These are phyloP conservation scores for Crataegus laevigata DNA, from an alignment of 306 rosid genomes.

Conservation along the genomic window DNA sequence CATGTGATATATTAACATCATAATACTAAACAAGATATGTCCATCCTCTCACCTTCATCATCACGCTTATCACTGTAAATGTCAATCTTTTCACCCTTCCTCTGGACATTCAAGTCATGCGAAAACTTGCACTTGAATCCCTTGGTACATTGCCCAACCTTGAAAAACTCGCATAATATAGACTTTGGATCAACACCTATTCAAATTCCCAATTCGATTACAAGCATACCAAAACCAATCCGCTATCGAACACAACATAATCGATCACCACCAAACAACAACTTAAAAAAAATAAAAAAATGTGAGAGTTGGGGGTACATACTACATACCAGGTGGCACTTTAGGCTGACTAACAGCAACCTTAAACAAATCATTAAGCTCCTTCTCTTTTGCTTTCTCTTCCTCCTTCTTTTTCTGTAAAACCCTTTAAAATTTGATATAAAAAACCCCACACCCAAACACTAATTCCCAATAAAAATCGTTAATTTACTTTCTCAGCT, in stretches of 20 bases:
- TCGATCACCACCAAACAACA: not conserved
- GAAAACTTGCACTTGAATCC: slow-evolving; percentile 99
- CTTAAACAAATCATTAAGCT: slow-evolving; percentile 84
- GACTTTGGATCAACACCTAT: slow-evolving; percentile 99
- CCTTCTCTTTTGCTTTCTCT: slow-evolving; percentile 88
- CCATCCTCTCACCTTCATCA: slow-evolving; percentile 43
- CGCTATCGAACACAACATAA: not conserved
- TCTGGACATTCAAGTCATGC: slow-evolving; percentile 90
- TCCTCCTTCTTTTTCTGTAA: slow-evolving; percentile 96
- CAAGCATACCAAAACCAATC: slow-evolving; percentile 4
- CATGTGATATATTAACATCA: not conserved
- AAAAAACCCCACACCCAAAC: not conserved
- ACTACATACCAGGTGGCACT: slow-evolving; percentile 73
- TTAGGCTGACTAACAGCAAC: slow-evolving; percentile 91
- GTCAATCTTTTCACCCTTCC: slow-evolving; percentile 99
- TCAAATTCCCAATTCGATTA: slow-evolving; percentile 23
- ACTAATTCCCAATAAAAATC: not conserved
- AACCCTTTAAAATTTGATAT: not conserved
- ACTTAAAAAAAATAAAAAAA: no score
- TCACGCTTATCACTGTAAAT: slow-evolving; percentile 87
- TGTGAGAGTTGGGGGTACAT: not conserved
- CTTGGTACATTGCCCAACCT: slow-evolving; percentile 85
- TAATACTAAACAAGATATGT: not conserved
- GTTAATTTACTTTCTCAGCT: not conserved
- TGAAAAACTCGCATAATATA: slow-evolving; percentile 80